Base-by-base conservation (phyloP, 805 yeast genomes). In the Saccharomyces mikatae region DNA sequence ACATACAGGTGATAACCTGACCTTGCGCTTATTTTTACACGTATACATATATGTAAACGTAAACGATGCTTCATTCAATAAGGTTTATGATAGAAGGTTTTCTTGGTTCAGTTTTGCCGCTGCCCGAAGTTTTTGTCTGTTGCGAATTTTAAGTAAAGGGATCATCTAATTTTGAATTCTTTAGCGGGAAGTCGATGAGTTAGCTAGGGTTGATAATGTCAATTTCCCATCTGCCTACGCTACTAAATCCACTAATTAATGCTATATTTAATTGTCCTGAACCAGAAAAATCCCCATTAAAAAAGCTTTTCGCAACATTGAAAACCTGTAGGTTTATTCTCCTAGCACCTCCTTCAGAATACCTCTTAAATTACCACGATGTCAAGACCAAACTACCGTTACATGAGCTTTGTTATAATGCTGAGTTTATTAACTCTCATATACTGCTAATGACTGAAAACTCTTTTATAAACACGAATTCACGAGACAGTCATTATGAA, bases 241-340 rank as follows among this genome's bases (percentile, higher is more conserved):
- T 84, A 53, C 69, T 78, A 54, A 85, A 86, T 61, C 89, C 91
- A 8, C 71, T 84, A 36, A 71, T 86, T 31, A 82, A 86, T 66
- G 76, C 82, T 41, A 68, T 86, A 6, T 85, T 87, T 73, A 83
- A 85, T 70, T 82, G 85, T 60, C 84, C 86, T 0, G 73, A 71
- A 54, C 81, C 82, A 1, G 56, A 67, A 6, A 69, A 67, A n/a
- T 72, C 77, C 0, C 77, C 83, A 14, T 70, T 77, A 51, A 77
- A 75, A 54, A 74, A 74, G n/a, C 71, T 80, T 6, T 74, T 82
- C 41, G 64, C 69, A 3, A 75, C 68, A 50, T 62, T 85, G 26
- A 69, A 67, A 56, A 80, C 84, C 41, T 75, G 74, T 21, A 78
- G 77, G n/a, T 82, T 76, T 64, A 74, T 82, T 2, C 64, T 87